Evolutionary conservation across 2,329 filamentous ascomycete genomes (phyloP).

Genomic region (Aureobasidium uvarum): DNA sequence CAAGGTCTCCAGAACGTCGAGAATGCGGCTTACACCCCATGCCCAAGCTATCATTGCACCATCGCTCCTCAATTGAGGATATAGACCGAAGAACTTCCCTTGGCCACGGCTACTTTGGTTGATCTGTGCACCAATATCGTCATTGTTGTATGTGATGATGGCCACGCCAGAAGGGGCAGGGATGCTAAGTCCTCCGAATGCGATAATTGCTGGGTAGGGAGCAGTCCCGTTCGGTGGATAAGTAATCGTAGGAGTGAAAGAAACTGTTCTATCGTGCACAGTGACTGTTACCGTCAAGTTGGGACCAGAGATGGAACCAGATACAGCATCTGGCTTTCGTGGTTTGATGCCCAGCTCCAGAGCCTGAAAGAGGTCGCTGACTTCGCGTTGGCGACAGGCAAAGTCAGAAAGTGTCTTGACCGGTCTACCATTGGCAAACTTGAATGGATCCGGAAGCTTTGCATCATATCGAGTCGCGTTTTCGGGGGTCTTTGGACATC

Average conservation of each 20-base stretch:
- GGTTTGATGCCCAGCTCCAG: conserved; percentile 43
- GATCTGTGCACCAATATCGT: conserved; percentile 55
- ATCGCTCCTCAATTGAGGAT: conserved; percentile 55
- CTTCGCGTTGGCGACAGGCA: conserved; percentile 41
- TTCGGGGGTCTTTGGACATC: background rate
- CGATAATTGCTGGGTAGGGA: conserved; percentile 59
- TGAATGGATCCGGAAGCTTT: conserved; percentile 41
- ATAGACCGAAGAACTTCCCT: conserved; percentile 60
- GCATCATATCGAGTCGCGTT: conserved; percentile 16
- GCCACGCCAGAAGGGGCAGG: conserved; percentile 56
- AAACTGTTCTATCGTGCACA: conserved; percentile 40
- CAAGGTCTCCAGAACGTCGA: conserved; percentile 57
- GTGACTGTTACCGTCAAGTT: conserved; percentile 40
- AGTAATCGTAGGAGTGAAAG: conserved; percentile 41
- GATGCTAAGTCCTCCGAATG: conserved; percentile 55
- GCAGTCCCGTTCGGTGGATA: conserved; percentile 45
- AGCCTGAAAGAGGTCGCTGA: conserved; percentile 39
- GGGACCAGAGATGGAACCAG: conserved; percentile 37
- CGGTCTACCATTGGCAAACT: conserved; percentile 39
- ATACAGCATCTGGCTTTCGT: conserved; percentile 39
- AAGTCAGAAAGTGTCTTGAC: conserved; percentile 41
- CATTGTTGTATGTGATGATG: conserved; percentile 60
- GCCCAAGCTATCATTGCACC: conserved; percentile 62
- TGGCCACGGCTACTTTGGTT: conserved; percentile 50
- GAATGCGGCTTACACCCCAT: conserved; percentile 61